Evolutionary conservation across 2,329 filamentous ascomycete genomes (phyloP).

Genomic region (Immersiporthe knoxdaviesiana): DNA sequence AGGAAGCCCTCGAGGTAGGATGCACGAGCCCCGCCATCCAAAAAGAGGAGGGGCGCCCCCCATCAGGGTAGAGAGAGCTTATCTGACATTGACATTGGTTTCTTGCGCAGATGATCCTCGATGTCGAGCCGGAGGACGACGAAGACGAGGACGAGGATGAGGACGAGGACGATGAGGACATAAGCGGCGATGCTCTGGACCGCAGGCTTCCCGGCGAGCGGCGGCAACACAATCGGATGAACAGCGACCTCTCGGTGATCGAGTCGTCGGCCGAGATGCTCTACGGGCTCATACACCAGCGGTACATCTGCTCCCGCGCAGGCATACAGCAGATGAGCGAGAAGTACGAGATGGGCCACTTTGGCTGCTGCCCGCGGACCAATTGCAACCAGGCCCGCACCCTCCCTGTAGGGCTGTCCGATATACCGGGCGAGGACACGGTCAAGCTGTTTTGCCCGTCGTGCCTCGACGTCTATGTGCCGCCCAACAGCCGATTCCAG

Average conservation of each 20-base stretch:
- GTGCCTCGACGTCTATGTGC: conserved; percentile 95
- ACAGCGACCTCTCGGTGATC: conserved; percentile 91
- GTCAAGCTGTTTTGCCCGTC: conserved; percentile 98
- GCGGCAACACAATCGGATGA: conserved; percentile 80
- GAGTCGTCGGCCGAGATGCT: conserved; percentile 98
- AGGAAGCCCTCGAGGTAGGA: conserved; percentile 85
- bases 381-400: conserved; percentile 90
- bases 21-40: not conserved
- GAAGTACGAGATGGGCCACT: conserved; percentile 97
- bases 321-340: conserved; percentile 99
- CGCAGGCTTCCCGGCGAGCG: conserved; percentile 61
- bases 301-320: conserved; percentile 94
- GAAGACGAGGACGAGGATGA: conserved; percentile 86
- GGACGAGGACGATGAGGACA: conserved; percentile 73
- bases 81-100: conserved; percentile 7
- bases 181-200: conserved; percentile 67
- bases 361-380: conserved; percentile 92
- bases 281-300: conserved; percentile 96
- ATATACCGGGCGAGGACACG: conserved; percentile 94
- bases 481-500: conserved; percentile 95
- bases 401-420: conserved; percentile 88
- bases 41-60: not conserved
- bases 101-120: conserved; percentile 79
- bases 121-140: conserved; percentile 94
- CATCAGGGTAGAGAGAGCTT: conserved; percentile 32